Evolutionary conservation across 768 basidiomycete species (phyloP).

Genomic region (Phylloporus arenicola): DNA sequence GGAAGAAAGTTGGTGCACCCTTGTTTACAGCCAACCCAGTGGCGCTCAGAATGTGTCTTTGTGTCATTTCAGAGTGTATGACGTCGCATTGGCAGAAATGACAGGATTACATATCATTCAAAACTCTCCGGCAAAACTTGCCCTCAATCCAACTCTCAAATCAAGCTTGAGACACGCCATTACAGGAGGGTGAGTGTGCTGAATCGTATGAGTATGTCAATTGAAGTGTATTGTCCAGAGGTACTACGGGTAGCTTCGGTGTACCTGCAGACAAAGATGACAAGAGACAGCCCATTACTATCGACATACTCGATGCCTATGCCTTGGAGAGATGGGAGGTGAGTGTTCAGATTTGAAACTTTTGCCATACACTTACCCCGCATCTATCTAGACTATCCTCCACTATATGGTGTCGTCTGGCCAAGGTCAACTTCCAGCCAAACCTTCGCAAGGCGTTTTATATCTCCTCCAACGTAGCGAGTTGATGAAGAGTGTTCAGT

Average conservation of each 20-base stretch:
- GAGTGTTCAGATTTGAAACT: slow-evolving; percentile 14
- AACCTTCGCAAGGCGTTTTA: slow-evolving; percentile 79
- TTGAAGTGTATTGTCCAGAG: slow-evolving; percentile 38
- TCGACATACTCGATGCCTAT: slow-evolving; percentile 69
- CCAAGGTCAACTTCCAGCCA: slow-evolving; percentile 64
- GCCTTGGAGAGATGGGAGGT: slow-evolving; percentile 92
- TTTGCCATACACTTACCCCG: neutral
- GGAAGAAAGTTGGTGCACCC: slow-evolving; percentile 53
- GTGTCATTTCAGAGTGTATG: slow-evolving; percentile 52
- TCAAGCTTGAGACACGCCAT: slow-evolving; percentile 76
- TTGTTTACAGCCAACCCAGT: neutral
- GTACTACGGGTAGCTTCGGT: slow-evolving; percentile 79
- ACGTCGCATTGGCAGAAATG: slow-evolving; percentile 59
- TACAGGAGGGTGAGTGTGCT: slow-evolving; percentile 68
- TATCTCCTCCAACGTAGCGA: slow-evolving; percentile 79
- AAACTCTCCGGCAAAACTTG: slow-evolving; percentile 52
- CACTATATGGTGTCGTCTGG: slow-evolving; percentile 98
- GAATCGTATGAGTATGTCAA: neutral
- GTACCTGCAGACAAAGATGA: slow-evolving; percentile 64
- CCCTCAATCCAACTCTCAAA: slow-evolving; percentile 73
- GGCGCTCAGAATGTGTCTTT: slow-evolving; percentile 1
- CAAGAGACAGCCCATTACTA: slow-evolving; percentile 46
- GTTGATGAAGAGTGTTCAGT: slow-evolving; percentile 76
- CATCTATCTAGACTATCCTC: slow-evolving; percentile 68
- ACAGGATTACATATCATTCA: slow-evolving; percentile 66